Evolutionary conservation across 164 flowering plant genomes (phyloP), one percentile per base, ranked within the genome.

Genomic region (Chimonanthus praecox): DNA sequence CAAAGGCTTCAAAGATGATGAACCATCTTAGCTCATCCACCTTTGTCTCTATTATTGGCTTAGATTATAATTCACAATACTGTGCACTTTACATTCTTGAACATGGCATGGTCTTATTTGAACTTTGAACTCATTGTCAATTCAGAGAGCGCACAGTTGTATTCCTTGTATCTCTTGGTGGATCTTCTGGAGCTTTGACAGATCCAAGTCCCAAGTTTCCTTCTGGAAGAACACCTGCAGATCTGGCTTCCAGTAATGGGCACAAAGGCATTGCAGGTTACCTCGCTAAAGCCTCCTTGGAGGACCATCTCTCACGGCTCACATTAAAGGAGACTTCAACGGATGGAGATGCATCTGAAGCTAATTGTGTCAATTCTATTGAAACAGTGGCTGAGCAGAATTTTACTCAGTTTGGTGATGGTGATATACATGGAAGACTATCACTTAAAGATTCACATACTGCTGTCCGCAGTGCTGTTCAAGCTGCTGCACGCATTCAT

Each of bases 231-330:
- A 81, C 97, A 58, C 87, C 99, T 71, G 89, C 98, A 7, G 98
- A 92, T 74, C 85, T 95, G 3, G 98, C 99, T 68, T 88, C 94
- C 68, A 71, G 82, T 77, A 89, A 87, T 72, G 94, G 97, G 70
- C 91, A 90, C 83, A 95, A 93, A 86, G 99, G 99, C 67, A 94
- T 94, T 80, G 85, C 97, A 75, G 99, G 97, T 67, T 94, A 80
- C 77, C 93, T 94, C 70, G 97, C 99, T 5, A 98, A 90, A 80
- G 74, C 83, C 78, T 67, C 88, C 74, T 82, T 96, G 84, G 86
- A 83, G 47, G 60, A 83, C 45, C 92, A 89, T 74, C 94, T 96
- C n/a, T 61, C 76, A 47, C 47, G 85, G 20, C 92, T 94, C 54
- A 76, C 78, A 20, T 67, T 95, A 76, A 86, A 85, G 78, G 90